phyloP scores from a whole-genome alignment of 768 basidiomycete genomes.

The Hericium rajendrae region DNA sequence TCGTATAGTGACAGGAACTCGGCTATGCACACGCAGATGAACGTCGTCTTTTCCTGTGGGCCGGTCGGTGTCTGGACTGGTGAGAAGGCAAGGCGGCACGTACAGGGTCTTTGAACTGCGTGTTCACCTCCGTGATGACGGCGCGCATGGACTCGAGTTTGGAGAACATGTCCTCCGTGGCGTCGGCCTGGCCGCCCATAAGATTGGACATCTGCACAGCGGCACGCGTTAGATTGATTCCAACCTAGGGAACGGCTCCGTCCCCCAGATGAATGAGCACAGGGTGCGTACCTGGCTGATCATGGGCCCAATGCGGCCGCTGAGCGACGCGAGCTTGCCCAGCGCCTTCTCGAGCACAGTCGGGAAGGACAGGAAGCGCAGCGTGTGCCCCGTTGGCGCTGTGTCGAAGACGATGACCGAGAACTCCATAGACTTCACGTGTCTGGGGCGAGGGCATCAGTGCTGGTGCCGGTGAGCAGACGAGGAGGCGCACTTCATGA shows the following conservation, averaged over 20 bases:
- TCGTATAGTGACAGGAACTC: conserved; percentile 98
- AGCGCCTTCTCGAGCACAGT: conserved; percentile 95
- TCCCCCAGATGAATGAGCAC: background rate
- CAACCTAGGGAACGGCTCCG: background rate
- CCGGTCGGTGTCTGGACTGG: background rate
- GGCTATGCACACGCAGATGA: conserved; percentile 97
- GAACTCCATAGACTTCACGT: conserved; percentile 99
- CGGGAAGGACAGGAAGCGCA: conserved; percentile 98
- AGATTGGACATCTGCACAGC: conserved; percentile 75
- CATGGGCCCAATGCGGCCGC: conserved; percentile 95
- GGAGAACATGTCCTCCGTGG: conserved; percentile 98
- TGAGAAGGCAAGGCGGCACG: conserved; percentile 19
- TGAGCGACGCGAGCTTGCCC: conserved; percentile 88
- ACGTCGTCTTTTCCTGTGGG: conserved; percentile 89
- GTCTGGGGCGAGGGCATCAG: conserved; percentile 37
- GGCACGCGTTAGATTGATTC: background rate
- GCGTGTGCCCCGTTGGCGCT: conserved; percentile 95
- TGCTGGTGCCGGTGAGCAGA: background rate
- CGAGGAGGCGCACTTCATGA: conserved; percentile 79
- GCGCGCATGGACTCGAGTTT: conserved; percentile 96
- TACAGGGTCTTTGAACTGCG: conserved; percentile 98
- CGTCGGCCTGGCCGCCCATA: conserved; percentile 86
- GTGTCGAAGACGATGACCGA: conserved; percentile 99
- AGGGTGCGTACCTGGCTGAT: conserved; percentile 55
- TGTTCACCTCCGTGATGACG: conserved; percentile 97